Conservation (phyloP, 495 filamentous ascomycete species). For the Sabuloglossum arenarium region DNA sequence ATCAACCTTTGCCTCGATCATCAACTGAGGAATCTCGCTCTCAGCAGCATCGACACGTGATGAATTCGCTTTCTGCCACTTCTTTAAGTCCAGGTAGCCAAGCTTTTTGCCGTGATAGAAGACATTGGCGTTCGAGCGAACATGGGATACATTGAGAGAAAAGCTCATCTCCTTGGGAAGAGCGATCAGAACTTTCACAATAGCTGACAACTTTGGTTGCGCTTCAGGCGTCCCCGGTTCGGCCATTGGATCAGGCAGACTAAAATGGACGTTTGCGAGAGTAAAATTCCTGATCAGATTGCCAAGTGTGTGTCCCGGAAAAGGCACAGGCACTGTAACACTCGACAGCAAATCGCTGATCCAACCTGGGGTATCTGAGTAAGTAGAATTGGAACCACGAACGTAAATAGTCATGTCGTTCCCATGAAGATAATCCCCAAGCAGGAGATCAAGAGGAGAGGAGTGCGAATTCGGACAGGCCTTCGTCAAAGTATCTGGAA, state of each 20-base stretch:
- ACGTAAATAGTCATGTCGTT: conserved; percentile 58
- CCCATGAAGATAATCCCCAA: conserved; percentile 65
- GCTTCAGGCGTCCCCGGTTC: conserved; percentile 53
- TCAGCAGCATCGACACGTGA: conserved; percentile 24
- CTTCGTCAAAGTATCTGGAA: conserved; percentile 48
- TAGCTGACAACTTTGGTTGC: conserved; percentile 58
- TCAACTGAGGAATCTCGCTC: conserved; percentile 32
- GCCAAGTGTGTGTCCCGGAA: conserved; percentile 61
- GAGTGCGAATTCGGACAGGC: conserved; percentile 50
- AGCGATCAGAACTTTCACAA: conserved; percentile 51
- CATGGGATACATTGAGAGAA: conserved; percentile 45
- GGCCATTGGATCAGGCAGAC: conserved; percentile 55
- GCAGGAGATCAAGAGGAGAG: conserved; percentile 70
- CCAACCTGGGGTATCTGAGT: conserved; percentile 51
- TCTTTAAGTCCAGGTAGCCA: conserved; percentile 48
- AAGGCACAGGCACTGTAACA: conserved; percentile 64
- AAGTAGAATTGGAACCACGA: conserved; percentile 48
- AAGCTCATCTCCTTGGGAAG: conserved; percentile 78
- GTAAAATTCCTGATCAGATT: conserved; percentile 72
- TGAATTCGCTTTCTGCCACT: conserved; percentile 80
- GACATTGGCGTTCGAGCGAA: conserved; percentile 59
- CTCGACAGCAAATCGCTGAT: conserved; percentile 56
- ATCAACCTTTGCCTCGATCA: conserved; percentile 51
- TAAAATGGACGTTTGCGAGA: conserved; percentile 63
- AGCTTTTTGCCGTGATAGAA: conserved; percentile 55